Base-by-base conservation (phyloP, 2,329 filamentous ascomycete species). In the Aspergillus luchuensis region DNA sequence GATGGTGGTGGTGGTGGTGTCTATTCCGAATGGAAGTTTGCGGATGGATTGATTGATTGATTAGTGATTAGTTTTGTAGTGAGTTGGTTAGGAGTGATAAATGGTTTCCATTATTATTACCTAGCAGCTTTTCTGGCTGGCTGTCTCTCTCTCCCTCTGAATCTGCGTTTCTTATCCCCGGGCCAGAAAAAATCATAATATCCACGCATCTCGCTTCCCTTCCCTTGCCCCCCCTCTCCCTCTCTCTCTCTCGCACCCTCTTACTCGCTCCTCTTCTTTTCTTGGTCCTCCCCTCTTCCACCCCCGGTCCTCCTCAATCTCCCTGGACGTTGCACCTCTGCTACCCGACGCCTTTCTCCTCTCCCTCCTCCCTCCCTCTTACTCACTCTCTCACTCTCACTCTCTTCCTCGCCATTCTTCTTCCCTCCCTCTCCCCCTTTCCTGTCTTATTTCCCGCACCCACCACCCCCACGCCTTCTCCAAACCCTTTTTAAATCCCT, bases 371-470 rank as follows among this genome's bases (percentile, higher is more conserved):
- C 30, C 56, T 28, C 66, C 56, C 56, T 36, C 68, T 69, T 64
- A 57, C 62, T 64, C 68, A 30, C 33, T 36, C 33, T 36, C 33
- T 2, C 56, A 0, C 66, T 58, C 59, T 36, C 68, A 67, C 65
- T 56, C 63, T 64, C 68, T 65, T 66, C 69, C 66, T 67, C 60
- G 52, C 56, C 63, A 57, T 57, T 60, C 57, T 60, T 62, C 68
- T 69, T 66, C 60, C 63, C 65, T 69, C 66, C 59, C 54, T 56
- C 64, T 58, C 57, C 60, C 57, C 59, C 62, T 66, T 65, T 59
- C 67, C 68, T 72, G 68, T 63, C 67, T 68, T 68, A 66, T 67
- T 62, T 61, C 57, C 53, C 69, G 47, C 47, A 50, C 65, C 62
- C 57, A 64, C 62, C 57, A 64, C 71, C 67, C 63, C 59, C 62